A percentile compares a stretch with the other conserved stretches of the same genome.
Evolutionary conservation across 2,329 filamentous ascomycete genomes (phyloP).

Genomic region (Chrysoporthe austroafricana): DNA sequence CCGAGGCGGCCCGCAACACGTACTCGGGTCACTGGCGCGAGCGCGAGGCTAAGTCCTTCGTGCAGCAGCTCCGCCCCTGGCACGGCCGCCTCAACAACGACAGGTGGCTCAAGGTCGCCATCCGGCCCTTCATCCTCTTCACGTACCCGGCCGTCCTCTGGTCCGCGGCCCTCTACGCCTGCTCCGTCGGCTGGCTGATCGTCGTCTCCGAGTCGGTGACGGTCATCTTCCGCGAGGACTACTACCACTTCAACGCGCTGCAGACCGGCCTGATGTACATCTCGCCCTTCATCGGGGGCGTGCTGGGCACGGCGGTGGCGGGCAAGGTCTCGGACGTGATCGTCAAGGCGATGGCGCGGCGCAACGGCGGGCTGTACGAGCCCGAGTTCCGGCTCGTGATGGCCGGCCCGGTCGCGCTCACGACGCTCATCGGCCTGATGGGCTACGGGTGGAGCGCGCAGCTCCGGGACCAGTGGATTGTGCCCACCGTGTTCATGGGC

Average conservation of each 20-base stretch:
- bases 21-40: conserved; percentile 76
- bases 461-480: conserved; percentile 78
- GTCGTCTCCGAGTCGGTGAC: conserved; percentile 88
- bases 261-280: conserved; percentile 87
- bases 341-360: conserved; percentile 77
- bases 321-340: conserved; percentile 86
- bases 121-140: conserved; percentile 83
- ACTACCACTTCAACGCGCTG: conserved; percentile 81
- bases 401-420: conserved; percentile 77
- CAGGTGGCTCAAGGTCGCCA: conserved; percentile 76
- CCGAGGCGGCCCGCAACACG: conserved; percentile 42
- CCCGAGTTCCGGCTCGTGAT: conserved; percentile 92
- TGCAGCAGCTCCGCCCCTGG: conserved; percentile 74
- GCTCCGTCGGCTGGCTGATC: conserved; percentile 93
- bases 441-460: conserved; percentile 94
- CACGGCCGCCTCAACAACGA: conserved; percentile 79
- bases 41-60: conserved; percentile 70
- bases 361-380: conserved; percentile 93
- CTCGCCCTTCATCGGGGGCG: conserved; percentile 84
- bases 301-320: conserved; percentile 89
- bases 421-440: conserved; percentile 85
- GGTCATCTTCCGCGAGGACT: conserved; percentile 72
- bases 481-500: conserved; percentile 92
- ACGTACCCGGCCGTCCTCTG: conserved; percentile 88
- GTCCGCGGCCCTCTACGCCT: conserved; percentile 82